These are phyloP conservation scores for Phaseolus lunatus DNA, from an alignment of 306 rosid genomes.

Conservation along the genomic window DNA sequence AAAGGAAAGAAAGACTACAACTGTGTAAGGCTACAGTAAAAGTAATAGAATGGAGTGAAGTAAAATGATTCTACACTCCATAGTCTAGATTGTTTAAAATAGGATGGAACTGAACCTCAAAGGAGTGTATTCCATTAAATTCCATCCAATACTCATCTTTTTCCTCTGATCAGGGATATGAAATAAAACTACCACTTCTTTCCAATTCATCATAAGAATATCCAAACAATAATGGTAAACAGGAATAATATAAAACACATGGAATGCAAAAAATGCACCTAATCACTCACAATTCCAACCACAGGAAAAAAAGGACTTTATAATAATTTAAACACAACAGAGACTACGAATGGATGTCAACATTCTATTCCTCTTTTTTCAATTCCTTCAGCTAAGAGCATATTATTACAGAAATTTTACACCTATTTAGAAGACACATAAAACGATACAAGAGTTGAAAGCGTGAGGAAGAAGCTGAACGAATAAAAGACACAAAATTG, in stretches of 20 bases:
- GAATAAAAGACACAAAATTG: not conserved
- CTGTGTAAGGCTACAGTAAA: too few relatives aligned
- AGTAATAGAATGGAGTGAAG: not conserved
- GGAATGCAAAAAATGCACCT: too few relatives aligned
- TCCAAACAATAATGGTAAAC: not conserved
- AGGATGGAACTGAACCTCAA: not conserved
- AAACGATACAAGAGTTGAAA: not conserved
- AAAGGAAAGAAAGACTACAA: not conserved
- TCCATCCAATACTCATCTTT: not conserved
- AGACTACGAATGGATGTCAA: not conserved
- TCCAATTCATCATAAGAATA: not conserved
- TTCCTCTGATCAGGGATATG: not conserved
- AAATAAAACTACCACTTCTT: not conserved
- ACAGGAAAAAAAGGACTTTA: not conserved
- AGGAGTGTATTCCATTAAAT: not conserved
- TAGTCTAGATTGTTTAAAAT: not conserved
- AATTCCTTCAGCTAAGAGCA: not conserved
- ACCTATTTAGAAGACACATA: not conserved
- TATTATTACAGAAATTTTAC: not conserved
- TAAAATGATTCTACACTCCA: not conserved
- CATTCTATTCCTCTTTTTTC: not conserved
- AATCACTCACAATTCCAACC: constrained; percentile 3
- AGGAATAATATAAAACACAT: too few relatives aligned
- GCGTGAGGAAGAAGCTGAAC: not conserved
- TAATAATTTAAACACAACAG: not conserved